Evolutionary conservation across 148 eudicot species (phyloP).

Genomic region (Vaccinium darrowii): DNA sequence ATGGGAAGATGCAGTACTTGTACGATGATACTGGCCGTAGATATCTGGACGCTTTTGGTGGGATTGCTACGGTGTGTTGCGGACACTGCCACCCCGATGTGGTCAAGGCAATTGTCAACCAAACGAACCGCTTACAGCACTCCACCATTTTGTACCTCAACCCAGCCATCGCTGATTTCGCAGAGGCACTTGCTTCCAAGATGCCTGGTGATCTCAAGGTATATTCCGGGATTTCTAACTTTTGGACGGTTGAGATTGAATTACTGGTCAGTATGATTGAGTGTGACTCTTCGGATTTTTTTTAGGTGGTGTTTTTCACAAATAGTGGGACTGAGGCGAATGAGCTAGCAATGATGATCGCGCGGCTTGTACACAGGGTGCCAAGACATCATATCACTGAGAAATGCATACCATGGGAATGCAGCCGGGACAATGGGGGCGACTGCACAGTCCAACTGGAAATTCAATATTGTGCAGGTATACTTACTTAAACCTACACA

Average conservation of each 20-base stretch:
- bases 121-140: conserved; percentile 75
- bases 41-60: conserved; percentile 89
- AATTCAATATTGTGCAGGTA: conserved; percentile 96
- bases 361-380: conserved; percentile 85
- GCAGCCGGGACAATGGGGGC: conserved; percentile 97
- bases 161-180: conserved; percentile 80
- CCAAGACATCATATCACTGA: conserved; percentile 78
- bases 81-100: conserved; percentile 97
- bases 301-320: conserved; percentile 91
- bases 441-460: conserved; percentile 83
- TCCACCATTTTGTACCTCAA: conserved; percentile 84
- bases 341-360: conserved; percentile 95
- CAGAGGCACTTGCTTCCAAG: conserved; percentile 88
- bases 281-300: background rate
- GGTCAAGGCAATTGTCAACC: conserved; percentile 67
- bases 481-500: background rate
- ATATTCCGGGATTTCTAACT: too few species aligned
- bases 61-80: conserved; percentile 86
- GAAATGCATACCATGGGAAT: conserved; percentile 96
- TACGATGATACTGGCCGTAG: conserved; percentile 85
- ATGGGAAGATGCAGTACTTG: conserved; percentile 96
- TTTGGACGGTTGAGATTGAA: background rate
- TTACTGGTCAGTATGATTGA: background rate
- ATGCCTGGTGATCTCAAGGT: conserved; percentile 97
- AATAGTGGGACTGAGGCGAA: conserved; percentile 98